Evolutionary conservation across 305 asterid genomes (phyloP), one percentile per base, ranked within the genome.

Genomic region (Vinca major): DNA sequence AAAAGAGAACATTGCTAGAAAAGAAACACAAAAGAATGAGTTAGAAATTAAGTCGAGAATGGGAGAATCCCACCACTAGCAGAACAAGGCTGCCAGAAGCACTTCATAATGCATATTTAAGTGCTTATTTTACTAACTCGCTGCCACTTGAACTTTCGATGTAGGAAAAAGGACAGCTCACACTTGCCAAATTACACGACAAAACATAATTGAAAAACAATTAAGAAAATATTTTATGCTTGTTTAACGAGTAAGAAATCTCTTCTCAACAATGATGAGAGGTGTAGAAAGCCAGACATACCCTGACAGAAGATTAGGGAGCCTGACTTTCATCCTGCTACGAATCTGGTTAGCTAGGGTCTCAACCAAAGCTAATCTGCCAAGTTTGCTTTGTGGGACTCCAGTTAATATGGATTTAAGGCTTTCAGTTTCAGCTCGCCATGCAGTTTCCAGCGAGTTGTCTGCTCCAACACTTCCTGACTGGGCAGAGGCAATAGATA

Each of bases 401-500:
- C 95, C 92, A 51, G 90, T 77, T 71, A 94, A 80, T 66, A 91
- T 88, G 48, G 99, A 94, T 79, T 94, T 94, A 80, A 94, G 77
- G 78, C 96, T 94, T 75, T 94, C 99, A 78, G 86, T 86, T 78
- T 94, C 99, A 57, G 98, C 99, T 69, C 88, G 82, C 99, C 99
- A 94, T 69, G 99, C 98, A 77, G 96, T 85, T 84, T 94, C 98
- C 79, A 94, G 76, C 12, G 99, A 94, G 83, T 88, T 91, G 69
- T 94, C 99, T 71, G 88, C 75, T 54, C 98, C 96, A 80, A 47
- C 85, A 62, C 81, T 86, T 68, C 99, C 96, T 58, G 99, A 83
- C 77, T 91, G 99, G 52, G 97, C 84, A 80, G 99, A 88, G 69
- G 99, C 96, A 71, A 94, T 91, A 63, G 99, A 66, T 51, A 91